phyloP scores from a whole-genome alignment of 257 asterid species.

The Datura wrightii region DNA sequence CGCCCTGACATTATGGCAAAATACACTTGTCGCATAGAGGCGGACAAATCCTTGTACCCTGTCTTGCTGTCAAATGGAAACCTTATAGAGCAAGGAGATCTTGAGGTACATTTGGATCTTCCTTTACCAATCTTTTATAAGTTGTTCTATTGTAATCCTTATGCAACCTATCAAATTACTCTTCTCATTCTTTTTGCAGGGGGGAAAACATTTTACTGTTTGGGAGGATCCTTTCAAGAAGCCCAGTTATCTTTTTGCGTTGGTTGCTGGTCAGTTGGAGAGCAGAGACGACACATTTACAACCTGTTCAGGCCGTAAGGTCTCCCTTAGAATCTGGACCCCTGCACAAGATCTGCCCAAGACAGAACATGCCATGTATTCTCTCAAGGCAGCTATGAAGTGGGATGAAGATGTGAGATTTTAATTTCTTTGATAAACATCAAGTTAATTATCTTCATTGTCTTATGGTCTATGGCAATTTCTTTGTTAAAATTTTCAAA shows the following conservation, averaged over 20 bases:
- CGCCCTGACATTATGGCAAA: constrained; percentile 98
- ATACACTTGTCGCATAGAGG: constrained; percentile 93
- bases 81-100: constrained; percentile 81
- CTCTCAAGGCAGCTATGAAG: constrained; percentile 95
- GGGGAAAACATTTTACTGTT: constrained; percentile 70
- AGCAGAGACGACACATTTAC: constrained; percentile 83
- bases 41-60: constrained; percentile 87
- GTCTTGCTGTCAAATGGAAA: constrained; percentile 89
- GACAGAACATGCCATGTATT: constrained; percentile 96
- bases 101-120: constrained; percentile 59
- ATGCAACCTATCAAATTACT: background rate
- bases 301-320: constrained; percentile 85
- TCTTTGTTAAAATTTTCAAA: constrained; percentile 27
- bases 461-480: constrained; percentile 28
- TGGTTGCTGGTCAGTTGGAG: constrained; percentile 93
- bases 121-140: background rate
- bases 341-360: constrained; percentile 89
- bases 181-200: constrained; percentile 48
- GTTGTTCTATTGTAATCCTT: constrained; percentile 17
- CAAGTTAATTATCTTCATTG: constrained; percentile 10
- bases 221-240: constrained; percentile 97
- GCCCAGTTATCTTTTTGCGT: constrained; percentile 95
- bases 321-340: constrained; percentile 87
- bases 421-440: constrained; percentile 32
- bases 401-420: constrained; percentile 96